Evolutionary conservation across 169 alveolate genomes (phyloP), one percentile per base, ranked within the genome.

Genomic region (Babesia gibsoni): DNA sequence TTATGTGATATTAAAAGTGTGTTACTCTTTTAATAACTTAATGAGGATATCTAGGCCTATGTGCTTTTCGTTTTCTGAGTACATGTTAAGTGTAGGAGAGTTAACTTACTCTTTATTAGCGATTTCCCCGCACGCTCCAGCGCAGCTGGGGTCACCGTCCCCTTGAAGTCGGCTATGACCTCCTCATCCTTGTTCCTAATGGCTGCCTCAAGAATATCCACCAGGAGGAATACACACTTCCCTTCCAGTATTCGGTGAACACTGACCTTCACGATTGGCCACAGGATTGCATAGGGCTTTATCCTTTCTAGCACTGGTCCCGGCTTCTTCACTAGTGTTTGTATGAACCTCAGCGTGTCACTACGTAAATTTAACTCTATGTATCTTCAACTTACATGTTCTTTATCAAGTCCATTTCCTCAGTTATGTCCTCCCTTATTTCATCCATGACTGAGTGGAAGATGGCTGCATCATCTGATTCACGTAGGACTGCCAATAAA

Each of bases 131-230:
- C 12, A 3, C 46, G 50, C 20, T 22, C 29, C 7, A 61, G 16
- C 45, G 10, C 46, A 10, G 22, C 33, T 22, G 30, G 50, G 16
- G 72, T 42, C 0, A 61, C 45, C 16, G 29, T 42, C 7, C 3
- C 39, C 52, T 46, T 74, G 52, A 74, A 53, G 23, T 74, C 84
- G 12, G 35, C 27, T 9, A 74, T 30, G 10, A 46, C 25, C 45
- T 63, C 66, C 25, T 32, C 46, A 22, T 63, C 69, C 14, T 23
- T 42, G 20, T 63, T 32, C 64, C 32, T 50, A 29, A 41, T 35
- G 12, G 73, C 67, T 39, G 84, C 67, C 57, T 74, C 84, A 45
- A 65, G 42, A 23, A 77, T 56, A 43, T 67, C 73, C 3, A 77
- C 73, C n/a, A 77, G 57, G 1, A 77, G 37, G 52, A 77, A 77